These are phyloP conservation scores for Exophiala sp. DNA, from an alignment of 2,329 filamentous ascomycete species.

Conservation along the genomic window DNA sequence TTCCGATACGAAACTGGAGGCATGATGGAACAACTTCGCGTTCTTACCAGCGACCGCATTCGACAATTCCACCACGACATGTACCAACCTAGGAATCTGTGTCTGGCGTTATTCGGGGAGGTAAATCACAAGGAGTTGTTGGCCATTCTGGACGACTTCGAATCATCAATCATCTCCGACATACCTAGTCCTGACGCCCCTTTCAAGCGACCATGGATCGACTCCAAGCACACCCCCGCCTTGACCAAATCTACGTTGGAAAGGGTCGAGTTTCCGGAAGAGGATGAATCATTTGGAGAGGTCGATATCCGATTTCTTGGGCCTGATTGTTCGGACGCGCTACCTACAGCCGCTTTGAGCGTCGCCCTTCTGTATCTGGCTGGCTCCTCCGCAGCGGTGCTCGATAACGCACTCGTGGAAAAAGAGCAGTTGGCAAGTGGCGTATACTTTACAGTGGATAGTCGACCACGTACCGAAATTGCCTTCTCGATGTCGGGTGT, in stretches of 20 bases:
- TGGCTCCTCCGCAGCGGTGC: conserved; percentile 84
- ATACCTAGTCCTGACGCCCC: conserved; percentile 71
- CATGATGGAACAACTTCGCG: conserved; percentile 86
- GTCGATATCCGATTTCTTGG: conserved; percentile 83
- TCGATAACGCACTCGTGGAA: conserved; percentile 91
- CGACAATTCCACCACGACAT: conserved; percentile 92
- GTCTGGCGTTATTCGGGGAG: conserved; percentile 86
- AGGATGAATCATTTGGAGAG: conserved; percentile 91
- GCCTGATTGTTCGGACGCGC: conserved; percentile 69
- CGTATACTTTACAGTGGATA: conserved; percentile 74
- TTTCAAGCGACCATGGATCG: conserved; percentile 87
- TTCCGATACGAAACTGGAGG: conserved; percentile 98
- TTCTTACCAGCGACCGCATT: conserved; percentile 83
- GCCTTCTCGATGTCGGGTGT: conserved; percentile 85
- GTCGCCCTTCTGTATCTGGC: conserved; percentile 82
- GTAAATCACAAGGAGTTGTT: conserved; percentile 78
- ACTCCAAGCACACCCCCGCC: conserved; percentile 72
- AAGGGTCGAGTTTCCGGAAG: conserved; percentile 87
- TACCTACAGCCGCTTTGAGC: conserved; percentile 69
- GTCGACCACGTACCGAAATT: conserved; percentile 76
- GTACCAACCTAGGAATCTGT: conserved; percentile 97
- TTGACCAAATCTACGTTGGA: conserved; percentile 70
- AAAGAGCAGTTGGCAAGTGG: conserved; percentile 87
- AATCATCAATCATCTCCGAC: conserved; percentile 77
- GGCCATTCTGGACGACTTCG: conserved; percentile 79